These are phyloP conservation scores for Euphorbia schlechtendalii DNA, from an alignment of 441 rosid genomes.

Conservation along the genomic window DNA sequence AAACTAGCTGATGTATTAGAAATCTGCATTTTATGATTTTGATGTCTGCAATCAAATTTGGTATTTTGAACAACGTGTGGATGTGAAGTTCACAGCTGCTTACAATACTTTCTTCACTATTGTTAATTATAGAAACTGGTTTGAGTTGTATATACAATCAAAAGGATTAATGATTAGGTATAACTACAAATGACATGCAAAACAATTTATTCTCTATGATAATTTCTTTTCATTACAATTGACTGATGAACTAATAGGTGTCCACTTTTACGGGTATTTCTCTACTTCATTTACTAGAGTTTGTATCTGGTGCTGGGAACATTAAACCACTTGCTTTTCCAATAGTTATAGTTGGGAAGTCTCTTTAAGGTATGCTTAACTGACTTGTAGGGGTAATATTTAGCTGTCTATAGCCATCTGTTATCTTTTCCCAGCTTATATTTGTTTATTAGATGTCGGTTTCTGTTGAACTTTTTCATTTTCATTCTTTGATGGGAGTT, in stretches of 20 bases:
- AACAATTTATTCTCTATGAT: neutral
- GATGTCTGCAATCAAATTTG: neutral
- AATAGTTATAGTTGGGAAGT: neutral
- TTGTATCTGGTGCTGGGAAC: neutral
- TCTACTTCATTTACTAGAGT: neutral
- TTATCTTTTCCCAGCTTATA: neutral
- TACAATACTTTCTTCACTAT: neutral
- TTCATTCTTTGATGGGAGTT: too few relatives aligned
- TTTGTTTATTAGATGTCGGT: neutral
- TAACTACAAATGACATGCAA: neutral
- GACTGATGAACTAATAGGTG: neutral
- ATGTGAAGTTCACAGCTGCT: too few relatives aligned
- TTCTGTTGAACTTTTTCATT: neutral
- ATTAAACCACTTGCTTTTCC: neutral
- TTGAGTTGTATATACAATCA: too few relatives aligned
- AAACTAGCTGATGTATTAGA: neutral
- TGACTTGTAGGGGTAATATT: neutral
- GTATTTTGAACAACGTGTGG: neutral
- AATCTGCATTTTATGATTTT: neutral
- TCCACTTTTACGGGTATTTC: neutral
- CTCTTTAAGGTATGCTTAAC: neutral
- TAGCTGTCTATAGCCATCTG: neutral
- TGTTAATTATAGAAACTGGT: too few relatives aligned
- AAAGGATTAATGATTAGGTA: neutral
- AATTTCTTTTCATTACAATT: neutral